phyloP scores from a whole-genome alignment of 768 basidiomycete species.

The Paxillus rubicundulus region DNA sequence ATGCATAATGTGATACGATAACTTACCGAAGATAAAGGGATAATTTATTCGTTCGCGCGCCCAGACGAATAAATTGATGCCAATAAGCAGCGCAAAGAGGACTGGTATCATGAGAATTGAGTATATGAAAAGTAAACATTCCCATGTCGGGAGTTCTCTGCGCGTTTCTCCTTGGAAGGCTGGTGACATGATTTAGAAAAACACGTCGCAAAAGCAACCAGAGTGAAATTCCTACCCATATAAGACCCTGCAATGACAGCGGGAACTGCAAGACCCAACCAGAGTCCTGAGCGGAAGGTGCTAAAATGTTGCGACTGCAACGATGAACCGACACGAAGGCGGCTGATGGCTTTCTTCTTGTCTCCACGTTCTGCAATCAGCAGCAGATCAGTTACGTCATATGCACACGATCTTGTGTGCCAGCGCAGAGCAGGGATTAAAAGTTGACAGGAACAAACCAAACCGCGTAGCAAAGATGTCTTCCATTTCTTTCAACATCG shows the following conservation, averaged over 20 bases:
- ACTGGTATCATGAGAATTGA: constrained; percentile 70
- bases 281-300: constrained; percentile 71
- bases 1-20: not conserved
- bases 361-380: constrained; percentile 56
- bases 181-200: constrained; percentile 25
- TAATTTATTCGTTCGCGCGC: constrained; percentile 79
- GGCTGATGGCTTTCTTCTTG: constrained; percentile 68
- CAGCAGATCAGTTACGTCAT: not conserved
- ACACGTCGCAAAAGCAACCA: not conserved
- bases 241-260: constrained; percentile 62
- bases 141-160: constrained; percentile 61
- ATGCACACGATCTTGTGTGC: not conserved
- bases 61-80: constrained; percentile 84
- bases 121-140: constrained; percentile 75
- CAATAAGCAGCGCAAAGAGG: constrained; percentile 73
- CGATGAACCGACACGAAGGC: constrained; percentile 53
- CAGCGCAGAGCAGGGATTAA: no score
- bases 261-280: constrained; percentile 70
- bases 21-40: constrained; percentile 83
- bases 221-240: constrained; percentile 41
- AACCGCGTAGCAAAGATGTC: constrained; percentile 73
- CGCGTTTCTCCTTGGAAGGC: constrained; percentile 56
- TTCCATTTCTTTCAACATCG: constrained; percentile 76
- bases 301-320: constrained; percentile 65
- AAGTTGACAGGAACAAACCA: constrained; percentile 44